A percentile compares a stretch with the other conserved stretches of the same genome.
These are phyloP conservation scores for Peniophora sp. DNA, from an alignment of 1,284 basidiomycete genomes.

Conservation along the genomic window DNA sequence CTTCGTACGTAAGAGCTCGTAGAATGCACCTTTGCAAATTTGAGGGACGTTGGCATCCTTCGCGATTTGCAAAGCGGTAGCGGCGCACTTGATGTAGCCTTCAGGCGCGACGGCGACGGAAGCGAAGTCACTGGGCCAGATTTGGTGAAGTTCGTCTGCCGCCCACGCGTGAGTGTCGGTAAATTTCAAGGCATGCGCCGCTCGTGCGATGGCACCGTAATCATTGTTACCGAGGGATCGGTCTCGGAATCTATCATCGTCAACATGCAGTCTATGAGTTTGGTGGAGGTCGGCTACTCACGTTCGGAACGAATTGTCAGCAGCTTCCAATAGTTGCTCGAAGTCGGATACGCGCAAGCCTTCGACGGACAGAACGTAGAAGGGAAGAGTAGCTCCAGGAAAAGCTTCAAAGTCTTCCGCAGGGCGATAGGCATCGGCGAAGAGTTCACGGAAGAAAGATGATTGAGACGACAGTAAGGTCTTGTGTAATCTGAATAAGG, in stretches of 20 bases:
- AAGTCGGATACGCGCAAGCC: not conserved
- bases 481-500: not conserved
- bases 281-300: not conserved
- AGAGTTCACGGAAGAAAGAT: not conserved
- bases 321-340: not conserved
- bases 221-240: too few relatives aligned
- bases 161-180: not conserved
- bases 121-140: not conserved
- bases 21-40: not conserved
- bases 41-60: not conserved
- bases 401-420: not conserved
- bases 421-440: not conserved
- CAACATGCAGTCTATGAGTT: not conserved
- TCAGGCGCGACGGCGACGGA: not conserved
- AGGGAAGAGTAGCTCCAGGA: not conserved
- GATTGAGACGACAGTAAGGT: not conserved
- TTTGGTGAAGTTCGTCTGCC: not conserved
- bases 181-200: not conserved
- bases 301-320: too few relatives aligned
- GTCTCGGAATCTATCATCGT: too few relatives aligned
- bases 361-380: not conserved
- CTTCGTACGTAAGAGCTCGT: not conserved
- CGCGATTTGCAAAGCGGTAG: too few relatives aligned
- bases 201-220: too few relatives aligned
- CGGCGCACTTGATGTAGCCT: too few relatives aligned